Percentiles rank a stretch among this genome's conserved stretches.
Evolutionary conservation across 768 basidiomycete species (phyloP).

Genomic region (Boletus eberwhitei): DNA sequence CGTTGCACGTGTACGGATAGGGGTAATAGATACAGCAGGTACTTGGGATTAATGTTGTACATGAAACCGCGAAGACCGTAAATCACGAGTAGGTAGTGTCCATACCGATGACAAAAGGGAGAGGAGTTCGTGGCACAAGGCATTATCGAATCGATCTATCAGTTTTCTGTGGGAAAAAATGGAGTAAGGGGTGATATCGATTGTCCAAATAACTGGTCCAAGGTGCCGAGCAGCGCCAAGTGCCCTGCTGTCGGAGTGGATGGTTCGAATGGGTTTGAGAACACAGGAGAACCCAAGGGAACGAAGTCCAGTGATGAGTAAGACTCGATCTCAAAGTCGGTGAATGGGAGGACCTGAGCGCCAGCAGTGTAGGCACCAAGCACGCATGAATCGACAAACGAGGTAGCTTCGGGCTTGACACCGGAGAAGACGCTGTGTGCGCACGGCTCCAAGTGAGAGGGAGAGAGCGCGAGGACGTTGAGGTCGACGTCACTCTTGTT

Average conservation of each 20-base stretch:
- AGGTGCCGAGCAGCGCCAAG: slow-evolving; percentile 15
- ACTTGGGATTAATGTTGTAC: slow-evolving; percentile 7
- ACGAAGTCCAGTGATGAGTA: slow-evolving; percentile 5
- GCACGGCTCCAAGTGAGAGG: slow-evolving; percentile 22
- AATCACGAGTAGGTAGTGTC: neutral
- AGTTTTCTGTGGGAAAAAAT: slow-evolving; percentile 5
- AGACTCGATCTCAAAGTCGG: slow-evolving; percentile 11
- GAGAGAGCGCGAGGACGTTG: slow-evolving; percentile 6
- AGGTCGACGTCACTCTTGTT: slow-evolving; percentile 1
- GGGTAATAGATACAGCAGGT: slow-evolving; percentile 23
- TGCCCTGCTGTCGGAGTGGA: slow-evolving; percentile 2
- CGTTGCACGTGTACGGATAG: neutral
- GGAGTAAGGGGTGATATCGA: slow-evolving; percentile 24
- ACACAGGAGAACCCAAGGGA: slow-evolving; percentile 28
- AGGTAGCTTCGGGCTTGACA: slow-evolving; percentile 30
- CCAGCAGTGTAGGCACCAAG: slow-evolving; percentile 15
- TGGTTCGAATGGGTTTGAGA: slow-evolving; percentile 28
- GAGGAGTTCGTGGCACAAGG: neutral
- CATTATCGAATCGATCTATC: slow-evolving; percentile 7
- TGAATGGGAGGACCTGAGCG: neutral
- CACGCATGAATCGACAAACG: slow-evolving; percentile 27
- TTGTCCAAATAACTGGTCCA: slow-evolving; percentile 33
- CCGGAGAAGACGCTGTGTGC: slow-evolving; percentile 23
- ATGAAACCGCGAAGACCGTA: neutral
- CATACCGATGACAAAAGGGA: neutral